A percentile compares a stretch with the other conserved stretches of the same genome.
These are phyloP conservation scores for Daedalea quercina DNA, from an alignment of 768 basidiomycete species.

Conservation along the genomic window DNA sequence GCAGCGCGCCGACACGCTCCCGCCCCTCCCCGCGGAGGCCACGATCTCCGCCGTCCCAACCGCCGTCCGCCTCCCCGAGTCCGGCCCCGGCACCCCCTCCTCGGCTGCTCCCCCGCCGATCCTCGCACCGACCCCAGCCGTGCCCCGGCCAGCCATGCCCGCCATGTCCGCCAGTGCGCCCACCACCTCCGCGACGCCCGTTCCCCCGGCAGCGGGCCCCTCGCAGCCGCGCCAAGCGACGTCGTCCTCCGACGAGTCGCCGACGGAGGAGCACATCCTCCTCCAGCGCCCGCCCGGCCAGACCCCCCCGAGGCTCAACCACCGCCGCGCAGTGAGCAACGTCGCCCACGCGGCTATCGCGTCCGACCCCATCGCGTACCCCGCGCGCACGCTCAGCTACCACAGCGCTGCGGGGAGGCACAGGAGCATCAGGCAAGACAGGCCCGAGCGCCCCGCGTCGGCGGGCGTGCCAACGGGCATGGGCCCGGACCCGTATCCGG, in stretches of 20 bases:
- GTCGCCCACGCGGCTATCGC: no score
- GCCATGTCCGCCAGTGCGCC: no score
- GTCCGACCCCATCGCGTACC: not conserved
- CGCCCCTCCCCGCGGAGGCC: not conserved
- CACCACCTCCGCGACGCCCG: no score
- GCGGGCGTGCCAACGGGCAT: not conserved
- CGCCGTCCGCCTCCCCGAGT: not conserved
- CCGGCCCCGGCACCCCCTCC: not conserved
- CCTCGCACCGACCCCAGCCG: not conserved
- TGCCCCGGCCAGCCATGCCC: not conserved
- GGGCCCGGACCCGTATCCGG: slow-evolving; percentile 3
- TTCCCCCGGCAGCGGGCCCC: not conserved
- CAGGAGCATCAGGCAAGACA: not conserved
- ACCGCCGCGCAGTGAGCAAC: not conserved
- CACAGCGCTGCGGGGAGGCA: not conserved
- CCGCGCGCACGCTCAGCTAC: slow-evolving; percentile 9
- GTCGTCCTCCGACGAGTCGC: not conserved
- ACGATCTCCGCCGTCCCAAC: not conserved
- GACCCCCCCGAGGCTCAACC: not conserved
- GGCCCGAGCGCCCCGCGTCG: not conserved
- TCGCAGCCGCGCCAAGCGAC: not conserved
- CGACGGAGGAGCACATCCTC: not conserved
- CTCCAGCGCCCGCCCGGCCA: not conserved
- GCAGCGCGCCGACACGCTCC: not conserved
- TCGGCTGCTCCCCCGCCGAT: not conserved